Evolutionary conservation across 352 stramenopile genomes (phyloP), one percentile per base, ranked within the genome.

Genomic region (Globisporangium parvum): DNA sequence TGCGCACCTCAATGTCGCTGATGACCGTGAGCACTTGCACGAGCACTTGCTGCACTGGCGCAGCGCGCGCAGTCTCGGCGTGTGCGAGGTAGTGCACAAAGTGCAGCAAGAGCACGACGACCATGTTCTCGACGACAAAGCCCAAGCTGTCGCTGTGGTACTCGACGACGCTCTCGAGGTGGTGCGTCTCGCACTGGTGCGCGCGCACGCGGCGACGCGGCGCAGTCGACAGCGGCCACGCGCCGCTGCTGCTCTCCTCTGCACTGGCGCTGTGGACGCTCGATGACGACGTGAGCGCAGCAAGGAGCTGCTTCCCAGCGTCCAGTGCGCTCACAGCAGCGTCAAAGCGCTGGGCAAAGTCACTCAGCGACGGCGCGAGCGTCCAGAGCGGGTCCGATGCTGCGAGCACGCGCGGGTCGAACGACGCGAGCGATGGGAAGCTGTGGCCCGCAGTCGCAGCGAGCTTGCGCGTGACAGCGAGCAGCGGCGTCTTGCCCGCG

Each of bases 81-180:
- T 75, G 63, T 20, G 52, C 54, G 40, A 82, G 37, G 60, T 83
- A 90, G 67, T 91, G 83, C 23, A 67, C 58, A 31, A 90, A 83
- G 62, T 93, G 83, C 24, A 85, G 67, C 48, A 85, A 46, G 46
- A 91, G 66, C 53, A 91, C 67, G 20, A 88, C 72, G 17, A 80
- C 65, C 71, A 87, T 84, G 66, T 90, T 91, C 70, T 93, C 80
- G 18, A 87, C 69, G 41, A 89, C 62, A 47, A 93, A 93, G 14
- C 67, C 59, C 62, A 91, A 59, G 52, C 79, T 91, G 53, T 93
- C 83, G 18, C 59, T 59, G 63, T 93, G 75, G 55, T 91, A 89
- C 60, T 89, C 80, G n/a, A 87, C 51, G 54, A 89, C 67, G 62
- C 67, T 80, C 54, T 77, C 66, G 46, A 75, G 35, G 54, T 76